Evolutionary conservation across 108 stramenopile genomes (phyloP).

Genomic region (Skeletonema costatum): DNA sequence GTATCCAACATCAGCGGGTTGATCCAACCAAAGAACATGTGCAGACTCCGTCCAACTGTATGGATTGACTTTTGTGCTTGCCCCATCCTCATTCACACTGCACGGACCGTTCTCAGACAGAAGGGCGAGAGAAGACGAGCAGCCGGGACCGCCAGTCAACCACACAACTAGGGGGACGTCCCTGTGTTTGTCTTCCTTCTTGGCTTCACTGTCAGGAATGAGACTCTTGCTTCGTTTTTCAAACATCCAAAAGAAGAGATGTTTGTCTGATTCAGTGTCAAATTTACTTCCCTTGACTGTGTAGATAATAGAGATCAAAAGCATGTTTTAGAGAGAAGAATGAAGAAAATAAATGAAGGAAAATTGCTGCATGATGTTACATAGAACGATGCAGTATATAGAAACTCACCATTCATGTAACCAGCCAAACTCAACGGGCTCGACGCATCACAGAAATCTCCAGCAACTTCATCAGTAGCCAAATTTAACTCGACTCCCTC

Average conservation of each 20-base stretch:
- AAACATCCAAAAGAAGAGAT: slow-evolving; percentile 97
- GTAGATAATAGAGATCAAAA: background rate
- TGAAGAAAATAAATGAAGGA: no score
- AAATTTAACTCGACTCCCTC: slow-evolving; percentile 29
- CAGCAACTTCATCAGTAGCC: slow-evolving; percentile 25
- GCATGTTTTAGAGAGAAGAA: background rate
- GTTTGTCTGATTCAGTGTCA: slow-evolving; percentile 71
- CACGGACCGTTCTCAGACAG: slow-evolving; percentile 98
- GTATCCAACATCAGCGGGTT: slow-evolving; percentile 97
- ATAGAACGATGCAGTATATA: slow-evolving; percentile 6
- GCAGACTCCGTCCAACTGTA: slow-evolving; percentile 94
- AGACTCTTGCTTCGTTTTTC: slow-evolving; percentile 73
- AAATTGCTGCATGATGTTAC: no score
- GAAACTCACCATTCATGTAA: slow-evolving; percentile 45
- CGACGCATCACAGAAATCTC: slow-evolving; percentile 48
- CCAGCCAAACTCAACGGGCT: slow-evolving; percentile 43
- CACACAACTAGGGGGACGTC: slow-evolving; percentile 89
- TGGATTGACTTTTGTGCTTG: slow-evolving; percentile 85
- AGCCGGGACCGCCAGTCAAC: slow-evolving; percentile 96
- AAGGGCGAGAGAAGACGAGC: slow-evolving; percentile 88
- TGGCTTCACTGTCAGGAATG: slow-evolving; percentile 25
- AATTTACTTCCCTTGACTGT: slow-evolving; percentile 47
- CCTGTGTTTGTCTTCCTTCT: slow-evolving; percentile 13
- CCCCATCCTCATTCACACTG: slow-evolving; percentile 86
- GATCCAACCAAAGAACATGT: slow-evolving; percentile 97